These are phyloP conservation scores for Dioscorea zingiberensis DNA, from an alignment of 106 monocot species.

Conservation along the genomic window DNA sequence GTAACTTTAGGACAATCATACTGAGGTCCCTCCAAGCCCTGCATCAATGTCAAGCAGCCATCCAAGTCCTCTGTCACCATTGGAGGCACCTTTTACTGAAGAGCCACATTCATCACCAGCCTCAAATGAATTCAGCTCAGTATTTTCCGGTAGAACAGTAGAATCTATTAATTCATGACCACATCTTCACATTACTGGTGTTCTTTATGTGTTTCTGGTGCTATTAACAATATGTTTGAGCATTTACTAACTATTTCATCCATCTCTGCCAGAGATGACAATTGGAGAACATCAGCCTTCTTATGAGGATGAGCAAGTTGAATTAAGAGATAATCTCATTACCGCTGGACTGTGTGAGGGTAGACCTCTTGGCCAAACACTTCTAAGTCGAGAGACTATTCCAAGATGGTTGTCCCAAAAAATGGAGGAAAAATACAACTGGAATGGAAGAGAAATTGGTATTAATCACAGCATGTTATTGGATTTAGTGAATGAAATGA, in stretches of 20 bases:
- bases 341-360: constrained; percentile 27
- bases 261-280: constrained; percentile 17
- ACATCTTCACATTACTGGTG: too few species aligned
- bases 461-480: constrained; percentile 42
- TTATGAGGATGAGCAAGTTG: constrained; percentile 7
- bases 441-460: neutral
- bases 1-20: constrained; percentile 68
- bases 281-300: constrained; percentile 5
- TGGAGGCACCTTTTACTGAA: constrained; percentile 51
- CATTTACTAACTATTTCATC: too few species aligned
- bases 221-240: neutral
- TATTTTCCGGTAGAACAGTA: constrained; percentile 23
- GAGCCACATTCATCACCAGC: constrained; percentile 30
- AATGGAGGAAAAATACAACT: constrained; percentile 36
- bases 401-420: constrained; percentile 44
- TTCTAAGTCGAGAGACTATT: constrained; percentile 33
- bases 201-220: too few species aligned
- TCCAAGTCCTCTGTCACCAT: constrained; percentile 85
- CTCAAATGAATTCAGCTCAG: constrained; percentile 24
- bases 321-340: constrained; percentile 42
- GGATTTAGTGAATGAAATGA: constrained; percentile 50
- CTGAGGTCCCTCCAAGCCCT: constrained; percentile 95
- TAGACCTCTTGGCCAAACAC: constrained; percentile 12
- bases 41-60: constrained; percentile 58
- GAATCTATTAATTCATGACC: too few species aligned